A percentile compares a stretch with the other conserved stretches of the same genome.
Conservation (phyloP, 306 rosid genomes). For the Trifolium pratense region DNA sequence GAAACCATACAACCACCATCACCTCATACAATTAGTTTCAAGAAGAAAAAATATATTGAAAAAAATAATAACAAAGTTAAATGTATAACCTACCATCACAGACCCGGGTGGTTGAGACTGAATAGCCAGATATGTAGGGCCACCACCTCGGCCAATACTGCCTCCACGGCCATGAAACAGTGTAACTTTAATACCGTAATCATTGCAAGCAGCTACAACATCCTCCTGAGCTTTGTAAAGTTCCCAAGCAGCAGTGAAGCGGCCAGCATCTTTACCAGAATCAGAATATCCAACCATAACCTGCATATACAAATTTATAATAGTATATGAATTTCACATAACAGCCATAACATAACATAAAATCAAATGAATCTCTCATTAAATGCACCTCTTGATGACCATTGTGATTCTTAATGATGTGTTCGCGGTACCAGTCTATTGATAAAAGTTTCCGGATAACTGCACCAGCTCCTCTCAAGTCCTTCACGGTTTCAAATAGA, state of each 20-base stretch:
- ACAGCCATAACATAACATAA: slow-evolving; percentile 8
- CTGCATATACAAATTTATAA: slow-evolving; percentile 52
- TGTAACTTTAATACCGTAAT: slow-evolving; percentile 83
- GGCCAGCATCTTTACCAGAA: slow-evolving; percentile 99
- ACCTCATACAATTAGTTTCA: slow-evolving; percentile 11
- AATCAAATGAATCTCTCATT: slow-evolving; percentile 1
- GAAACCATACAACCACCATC: not conserved
- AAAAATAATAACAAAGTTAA: not conserved
- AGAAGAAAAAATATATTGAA: too few relatives aligned
- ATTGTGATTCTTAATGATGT: slow-evolving; percentile 75
- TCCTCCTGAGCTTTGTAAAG: slow-evolving; percentile 98
- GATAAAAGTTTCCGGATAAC: slow-evolving; percentile 80
- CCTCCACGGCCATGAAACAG: slow-evolving; percentile 97
- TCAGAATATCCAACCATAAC: slow-evolving; percentile 98
- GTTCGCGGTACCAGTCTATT: slow-evolving; percentile 88
- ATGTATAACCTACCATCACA: slow-evolving; percentile 74
- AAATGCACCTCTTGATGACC: slow-evolving; percentile 87
- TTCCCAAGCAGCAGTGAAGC: slow-evolving; percentile 96
- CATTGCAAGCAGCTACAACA: slow-evolving; percentile 91
- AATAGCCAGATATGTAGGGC: slow-evolving; percentile 95
- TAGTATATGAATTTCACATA: slow-evolving; percentile 33
- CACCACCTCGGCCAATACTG: slow-evolving; percentile 97
- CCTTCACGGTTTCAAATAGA: slow-evolving; percentile 92
- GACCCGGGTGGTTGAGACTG: slow-evolving; percentile 99
- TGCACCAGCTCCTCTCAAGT: slow-evolving; percentile 88